Conservation (phyloP, 2,329 filamentous ascomycete species). For the Celoporthe dispersa region DNA sequence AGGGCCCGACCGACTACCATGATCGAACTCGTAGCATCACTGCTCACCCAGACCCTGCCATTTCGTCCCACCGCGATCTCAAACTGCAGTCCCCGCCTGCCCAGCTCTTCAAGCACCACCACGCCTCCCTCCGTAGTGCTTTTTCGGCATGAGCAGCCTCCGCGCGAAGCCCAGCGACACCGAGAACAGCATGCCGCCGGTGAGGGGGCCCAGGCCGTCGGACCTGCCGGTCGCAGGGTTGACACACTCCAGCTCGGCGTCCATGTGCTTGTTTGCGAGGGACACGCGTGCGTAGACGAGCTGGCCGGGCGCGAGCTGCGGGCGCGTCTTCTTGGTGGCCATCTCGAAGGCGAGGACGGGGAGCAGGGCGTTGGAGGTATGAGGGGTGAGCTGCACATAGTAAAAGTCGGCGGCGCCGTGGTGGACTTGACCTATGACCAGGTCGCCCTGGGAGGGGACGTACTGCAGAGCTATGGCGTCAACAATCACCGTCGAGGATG, state of each 20-base stretch:
- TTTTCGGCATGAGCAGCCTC: constrained; percentile 69
- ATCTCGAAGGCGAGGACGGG: constrained; percentile 92
- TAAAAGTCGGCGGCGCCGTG: constrained; percentile 77
- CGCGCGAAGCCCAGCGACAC: constrained; percentile 83
- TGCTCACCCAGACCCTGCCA: constrained; percentile 89
- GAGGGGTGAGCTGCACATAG: constrained; percentile 75
- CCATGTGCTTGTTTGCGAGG: constrained; percentile 79
- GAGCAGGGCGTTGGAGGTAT: constrained; percentile 68
- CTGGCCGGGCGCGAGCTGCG: constrained; percentile 73
- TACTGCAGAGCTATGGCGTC: constrained; percentile 61
- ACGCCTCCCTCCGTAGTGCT: constrained; percentile 66
- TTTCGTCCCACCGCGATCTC: constrained; percentile 94
- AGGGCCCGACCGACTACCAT: constrained; percentile 80
- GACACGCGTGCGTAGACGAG: constrained; percentile 88
- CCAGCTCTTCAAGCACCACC: constrained; percentile 79
- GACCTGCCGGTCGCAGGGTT: constrained; percentile 84
- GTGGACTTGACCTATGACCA: constrained; percentile 85
- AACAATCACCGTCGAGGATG: constrained; percentile 33
- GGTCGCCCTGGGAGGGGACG: constrained; percentile 76
- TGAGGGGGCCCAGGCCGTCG: constrained; percentile 83
- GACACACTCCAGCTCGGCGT: constrained; percentile 85
- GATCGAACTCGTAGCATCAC: constrained; percentile 72
- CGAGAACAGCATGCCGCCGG: constrained; percentile 83
- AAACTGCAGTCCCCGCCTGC: constrained; percentile 76
- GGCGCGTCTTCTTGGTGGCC: constrained; percentile 89